A percentile compares a stretch with the other conserved stretches of the same genome.
Evolutionary conservation across 306 rosid species (phyloP).

Genomic region (Luffa acutangula): DNA sequence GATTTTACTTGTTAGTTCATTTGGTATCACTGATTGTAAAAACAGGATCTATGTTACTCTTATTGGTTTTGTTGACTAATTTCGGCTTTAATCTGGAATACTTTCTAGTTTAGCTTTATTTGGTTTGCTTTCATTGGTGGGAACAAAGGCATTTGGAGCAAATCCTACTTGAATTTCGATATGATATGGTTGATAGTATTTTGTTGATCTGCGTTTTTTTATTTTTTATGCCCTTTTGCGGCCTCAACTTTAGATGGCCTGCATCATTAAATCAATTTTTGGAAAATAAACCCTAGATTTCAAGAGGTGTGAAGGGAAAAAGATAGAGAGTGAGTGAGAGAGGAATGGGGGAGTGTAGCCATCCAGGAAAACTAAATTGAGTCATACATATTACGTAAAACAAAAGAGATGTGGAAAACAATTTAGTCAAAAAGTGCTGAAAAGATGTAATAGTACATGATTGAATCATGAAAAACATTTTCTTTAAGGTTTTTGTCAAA

Average conservation of each 20-base stretch:
- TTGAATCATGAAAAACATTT: neutral
- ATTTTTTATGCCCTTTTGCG: neutral
- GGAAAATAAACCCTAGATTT: neutral
- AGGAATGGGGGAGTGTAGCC: neutral
- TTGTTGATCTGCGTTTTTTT: neutral
- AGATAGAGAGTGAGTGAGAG: neutral
- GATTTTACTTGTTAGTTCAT: neutral
- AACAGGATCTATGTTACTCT: neutral
- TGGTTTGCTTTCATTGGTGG: neutral
- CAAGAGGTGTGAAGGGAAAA: neutral
- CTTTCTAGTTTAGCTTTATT: neutral
- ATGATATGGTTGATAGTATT: neutral
- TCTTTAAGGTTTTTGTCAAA: neutral
- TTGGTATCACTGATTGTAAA: neutral
- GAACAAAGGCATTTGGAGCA: neutral
- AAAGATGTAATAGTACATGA: neutral
- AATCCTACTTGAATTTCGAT: neutral
- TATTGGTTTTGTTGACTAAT: neutral
- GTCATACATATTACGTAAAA: neutral
- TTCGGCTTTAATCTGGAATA: neutral
- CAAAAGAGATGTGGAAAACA: neutral
- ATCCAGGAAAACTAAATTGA: neutral
- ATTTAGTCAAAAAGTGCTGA: neutral
- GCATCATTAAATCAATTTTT: neutral
- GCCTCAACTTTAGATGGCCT: neutral